Evolutionary conservation across 2,329 filamentous ascomycete species (phyloP), one percentile per base, ranked within the genome.

Genomic region (Thielaviopsis punctulata): DNA sequence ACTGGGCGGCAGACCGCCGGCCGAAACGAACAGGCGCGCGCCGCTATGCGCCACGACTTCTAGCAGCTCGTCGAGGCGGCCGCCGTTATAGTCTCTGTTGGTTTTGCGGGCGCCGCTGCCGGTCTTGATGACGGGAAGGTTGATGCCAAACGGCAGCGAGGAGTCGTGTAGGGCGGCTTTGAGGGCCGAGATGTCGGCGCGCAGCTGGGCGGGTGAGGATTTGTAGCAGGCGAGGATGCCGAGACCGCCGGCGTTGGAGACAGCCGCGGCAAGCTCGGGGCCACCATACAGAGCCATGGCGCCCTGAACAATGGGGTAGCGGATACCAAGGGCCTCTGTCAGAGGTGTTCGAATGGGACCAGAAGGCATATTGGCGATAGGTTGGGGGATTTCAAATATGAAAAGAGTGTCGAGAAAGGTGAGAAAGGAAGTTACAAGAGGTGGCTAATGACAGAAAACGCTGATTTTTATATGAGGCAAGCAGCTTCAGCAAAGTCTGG

Each of bases 21-120:
- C 90, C 50, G 75, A 80, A 43, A 95, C 87, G 62, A 96, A 95
- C 48, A 95, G 68, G 62, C 73, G 79, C 7, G 90, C 86, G n/a
- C 86, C 84, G 58, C 85, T 84, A 60, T 82, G 79, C 59, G 95
- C 86, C 2, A 83, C 86, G 44, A 95, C 86, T 60, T 87, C 83
- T 58, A 95, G 84, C 30, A 95, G 73, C 65, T 93, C 83, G 63
- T 93, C 84, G 15, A 95, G 76, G 65, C 87, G 84, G 43, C 90
- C 90, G 58, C 84, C 76, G 1, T 90, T 95, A 71, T 96, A 96
- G 66, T 95, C 90, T 68, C 95, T 86, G 68, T 95, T 96, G 3
- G 90, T 95, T 65, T 85, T 84, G 58, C 90, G 79, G 6, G 90
- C 90, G 30, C 69, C 73, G 41, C 84, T 87, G 53, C 90, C 90